These are phyloP conservation scores for Pseudocercospora fuligena DNA, from an alignment of 2,329 filamentous ascomycete species.

Conservation along the genomic window DNA sequence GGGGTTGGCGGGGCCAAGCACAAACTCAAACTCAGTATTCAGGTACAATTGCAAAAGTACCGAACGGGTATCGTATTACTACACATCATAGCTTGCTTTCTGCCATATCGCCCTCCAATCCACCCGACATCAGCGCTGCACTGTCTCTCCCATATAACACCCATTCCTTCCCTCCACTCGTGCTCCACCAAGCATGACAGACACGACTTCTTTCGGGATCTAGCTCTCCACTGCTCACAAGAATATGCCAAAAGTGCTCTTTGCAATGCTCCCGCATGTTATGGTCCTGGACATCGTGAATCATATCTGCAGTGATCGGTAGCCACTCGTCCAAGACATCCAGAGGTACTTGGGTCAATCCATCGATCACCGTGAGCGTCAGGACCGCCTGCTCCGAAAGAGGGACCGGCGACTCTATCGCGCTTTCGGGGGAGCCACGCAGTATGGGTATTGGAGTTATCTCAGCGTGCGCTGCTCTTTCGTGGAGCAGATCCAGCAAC, in stretches of 20 bases:
- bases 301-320: conserved; percentile 68
- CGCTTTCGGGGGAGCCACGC: conserved; percentile 42
- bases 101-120: conserved; percentile 11
- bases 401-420: conserved; percentile 33
- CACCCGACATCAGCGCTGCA: conserved; percentile 60
- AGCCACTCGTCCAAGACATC: conserved; percentile 80
- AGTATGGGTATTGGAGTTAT: conserved; percentile 48
- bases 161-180: conserved; percentile 63
- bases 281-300: conserved; percentile 67
- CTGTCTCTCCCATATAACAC: conserved; percentile 55
- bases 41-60: background rate
- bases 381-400: conserved; percentile 81
- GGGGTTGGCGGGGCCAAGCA: background rate
- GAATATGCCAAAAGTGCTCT: conserved; percentile 76
- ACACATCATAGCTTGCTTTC: conserved; percentile 24
- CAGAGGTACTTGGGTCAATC: conserved; percentile 74
- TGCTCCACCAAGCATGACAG: conserved; percentile 86
- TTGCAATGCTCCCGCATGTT: conserved; percentile 68
- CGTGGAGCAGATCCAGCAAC: conserved; percentile 76
- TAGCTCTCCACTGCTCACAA: conserved; percentile 77
- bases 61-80: background rate
- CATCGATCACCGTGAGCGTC: conserved; percentile 76
- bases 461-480: conserved; percentile 64
- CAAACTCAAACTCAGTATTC: background rate
- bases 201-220: conserved; percentile 81